phyloP scores from a whole-genome alignment of 495 filamentous ascomycete genomes.

The Aspergillus steynii region DNA sequence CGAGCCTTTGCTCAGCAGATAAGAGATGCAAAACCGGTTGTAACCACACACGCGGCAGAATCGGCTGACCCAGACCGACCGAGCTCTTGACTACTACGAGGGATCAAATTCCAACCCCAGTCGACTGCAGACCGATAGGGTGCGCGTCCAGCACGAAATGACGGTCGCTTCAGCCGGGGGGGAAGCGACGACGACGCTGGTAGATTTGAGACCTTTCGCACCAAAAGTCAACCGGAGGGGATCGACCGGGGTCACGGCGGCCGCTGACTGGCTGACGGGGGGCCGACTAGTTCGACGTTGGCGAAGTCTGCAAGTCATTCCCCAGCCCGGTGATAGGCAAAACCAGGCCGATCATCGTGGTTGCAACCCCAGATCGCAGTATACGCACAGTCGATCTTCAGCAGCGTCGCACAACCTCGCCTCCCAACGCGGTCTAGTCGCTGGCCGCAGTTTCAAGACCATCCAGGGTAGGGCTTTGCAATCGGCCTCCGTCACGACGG shows the following conservation, averaged over 20 bases:
- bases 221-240: too few relatives aligned
- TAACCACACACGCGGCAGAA: slow-evolving; percentile 18
- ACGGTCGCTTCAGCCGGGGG: too few relatives aligned
- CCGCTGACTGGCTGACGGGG: slow-evolving; percentile 4
- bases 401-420: neutral
- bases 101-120: too few relatives aligned
- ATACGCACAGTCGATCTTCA: slow-evolving; percentile 17
- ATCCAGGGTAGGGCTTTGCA: too few relatives aligned
- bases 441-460: too few relatives aligned
- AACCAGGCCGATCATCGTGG: slow-evolving; percentile 1
- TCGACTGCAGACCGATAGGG: too few relatives aligned
- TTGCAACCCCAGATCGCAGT: slow-evolving; percentile 9
- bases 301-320: slow-evolving; percentile 13
- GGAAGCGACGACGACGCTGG: too few relatives aligned
- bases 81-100: neutral
- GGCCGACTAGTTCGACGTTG: neutral
- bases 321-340: slow-evolving; percentile 5
- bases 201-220: neutral
- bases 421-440: too few relatives aligned
- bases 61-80: slow-evolving; percentile 15
- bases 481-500: too few relatives aligned
- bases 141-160: too few relatives aligned
- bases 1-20: neutral
- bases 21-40: slow-evolving; percentile 3
- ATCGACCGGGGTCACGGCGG: neutral